Evolutionary conservation across 2,329 filamentous ascomycete genomes (phyloP), one percentile per base, ranked within the genome.

Genomic region (Venturiaceae sp.): DNA sequence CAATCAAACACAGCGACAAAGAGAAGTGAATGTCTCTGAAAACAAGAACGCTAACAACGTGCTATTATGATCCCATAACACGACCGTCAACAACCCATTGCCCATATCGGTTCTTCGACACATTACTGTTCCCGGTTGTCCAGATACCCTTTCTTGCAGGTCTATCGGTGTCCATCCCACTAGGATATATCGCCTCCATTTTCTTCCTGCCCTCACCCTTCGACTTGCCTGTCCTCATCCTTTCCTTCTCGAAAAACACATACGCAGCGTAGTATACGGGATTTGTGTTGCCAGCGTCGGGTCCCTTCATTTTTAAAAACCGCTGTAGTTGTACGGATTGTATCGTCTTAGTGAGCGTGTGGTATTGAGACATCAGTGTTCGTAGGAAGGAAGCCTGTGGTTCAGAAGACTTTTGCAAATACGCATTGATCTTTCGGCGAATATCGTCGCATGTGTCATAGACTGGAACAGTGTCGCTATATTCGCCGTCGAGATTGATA

Each of bases 181-280:
- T 53, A 1, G 52, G 52, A 36, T 53, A 53, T 53, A 53, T 34
- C 28, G 30, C 52, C 52, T 53, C 52, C 54, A 56, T 44, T 7
- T 57, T 57, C 23, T 32, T 34, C 39, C 55, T 57, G 36, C 21
- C 30, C 32, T 57, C 55, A 21, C 55, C 50, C 28, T 34, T 47
- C 19, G 39, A 23, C 32, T 71, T 72, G n/a, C 83, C 71, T 59
- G 77, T 73, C 53, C 72, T 73, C 2, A 71, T 64, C 34, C 74
- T 73, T 63, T 79, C 62, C 71, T 84, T 84, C 70, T 85, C 81
- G 63, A 84, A 84, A 66, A 77, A 83, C 21, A 82, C 74, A 64
- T 84, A 84, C 0, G 72, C 74, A 3, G 75, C 76, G 62, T 84
- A 83, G 64, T 77, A 84, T 1, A 78, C 70, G 8, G 63, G 62